Conservation (phyloP, 305 asterid genomes). For the Solanum aculeatissimum region DNA sequence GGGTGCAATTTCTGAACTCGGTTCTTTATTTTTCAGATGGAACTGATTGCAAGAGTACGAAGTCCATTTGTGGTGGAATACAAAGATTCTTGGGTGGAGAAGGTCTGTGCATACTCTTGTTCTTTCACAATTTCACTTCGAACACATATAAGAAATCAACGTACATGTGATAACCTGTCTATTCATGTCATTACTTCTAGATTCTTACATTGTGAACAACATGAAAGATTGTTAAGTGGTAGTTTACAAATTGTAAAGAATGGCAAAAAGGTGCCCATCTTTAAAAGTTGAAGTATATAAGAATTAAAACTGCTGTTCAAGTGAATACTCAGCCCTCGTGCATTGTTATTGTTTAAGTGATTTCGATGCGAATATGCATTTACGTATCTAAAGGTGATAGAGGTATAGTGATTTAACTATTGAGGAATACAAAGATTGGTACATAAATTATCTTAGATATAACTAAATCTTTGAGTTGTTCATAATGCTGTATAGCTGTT, state of each 20-base stretch:
- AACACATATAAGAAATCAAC: background rate
- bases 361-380: background rate
- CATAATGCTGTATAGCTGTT: background rate
- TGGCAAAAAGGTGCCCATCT: background rate
- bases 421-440: background rate
- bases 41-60: slow-evolving; percentile 75
- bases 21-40: slow-evolving; percentile 60
- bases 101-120: slow-evolving; percentile 36
- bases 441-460: background rate
- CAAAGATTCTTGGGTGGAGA: slow-evolving; percentile 99
- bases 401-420: background rate
- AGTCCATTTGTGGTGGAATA: slow-evolving; percentile 87
- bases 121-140: background rate
- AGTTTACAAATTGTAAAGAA: background rate
- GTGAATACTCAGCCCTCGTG: background rate
- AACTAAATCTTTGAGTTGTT: background rate
- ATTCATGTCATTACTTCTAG: background rate
- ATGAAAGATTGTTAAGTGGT: background rate
- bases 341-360: background rate
- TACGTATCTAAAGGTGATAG: background rate
- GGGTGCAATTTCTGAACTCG: background rate
- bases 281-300: background rate
- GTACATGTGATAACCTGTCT: background rate
- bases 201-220: background rate
- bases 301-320: background rate